Conservation (phyloP, 1,284 basidiomycete genomes). For the Irpex sp. region DNA sequence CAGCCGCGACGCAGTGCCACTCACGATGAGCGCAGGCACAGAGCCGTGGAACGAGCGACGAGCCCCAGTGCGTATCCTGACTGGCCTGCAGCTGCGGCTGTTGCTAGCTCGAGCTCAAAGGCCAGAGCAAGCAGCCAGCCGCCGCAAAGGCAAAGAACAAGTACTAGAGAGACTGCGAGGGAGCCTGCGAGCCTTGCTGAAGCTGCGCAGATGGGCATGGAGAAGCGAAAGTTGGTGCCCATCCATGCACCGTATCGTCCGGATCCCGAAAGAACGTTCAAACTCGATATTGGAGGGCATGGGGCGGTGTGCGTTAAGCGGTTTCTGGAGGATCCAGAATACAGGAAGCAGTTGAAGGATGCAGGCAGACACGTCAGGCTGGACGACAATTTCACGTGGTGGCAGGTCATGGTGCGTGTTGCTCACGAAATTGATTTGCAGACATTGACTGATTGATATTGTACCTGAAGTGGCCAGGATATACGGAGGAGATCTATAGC, state of each 20-base stretch:
- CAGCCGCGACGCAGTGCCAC: neutral
- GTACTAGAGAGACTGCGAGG: neutral
- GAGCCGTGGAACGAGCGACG: neutral
- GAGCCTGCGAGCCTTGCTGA: neutral
- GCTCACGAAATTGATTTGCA: neutral
- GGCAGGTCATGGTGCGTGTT: neutral
- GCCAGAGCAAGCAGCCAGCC: neutral
- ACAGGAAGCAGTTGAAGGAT: neutral
- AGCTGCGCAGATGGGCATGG: neutral
- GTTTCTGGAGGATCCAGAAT: neutral
- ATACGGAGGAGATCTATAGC: neutral
- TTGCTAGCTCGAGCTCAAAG: neutral
- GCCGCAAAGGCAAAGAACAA: neutral
- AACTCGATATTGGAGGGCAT: neutral
- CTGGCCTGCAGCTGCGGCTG: neutral
- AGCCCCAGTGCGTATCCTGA: neutral
- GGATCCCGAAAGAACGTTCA: neutral
- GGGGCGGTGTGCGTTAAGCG: neutral
- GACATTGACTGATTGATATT: neutral
- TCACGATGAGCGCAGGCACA: neutral
- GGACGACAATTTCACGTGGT: neutral
- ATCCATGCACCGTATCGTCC: neutral
- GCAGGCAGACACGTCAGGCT: neutral
- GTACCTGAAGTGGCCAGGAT: neutral
- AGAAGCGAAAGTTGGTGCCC: neutral